Evolutionary conservation across 1,284 basidiomycete species (phyloP).

Genomic region (Ganoderma lingzhi): DNA sequence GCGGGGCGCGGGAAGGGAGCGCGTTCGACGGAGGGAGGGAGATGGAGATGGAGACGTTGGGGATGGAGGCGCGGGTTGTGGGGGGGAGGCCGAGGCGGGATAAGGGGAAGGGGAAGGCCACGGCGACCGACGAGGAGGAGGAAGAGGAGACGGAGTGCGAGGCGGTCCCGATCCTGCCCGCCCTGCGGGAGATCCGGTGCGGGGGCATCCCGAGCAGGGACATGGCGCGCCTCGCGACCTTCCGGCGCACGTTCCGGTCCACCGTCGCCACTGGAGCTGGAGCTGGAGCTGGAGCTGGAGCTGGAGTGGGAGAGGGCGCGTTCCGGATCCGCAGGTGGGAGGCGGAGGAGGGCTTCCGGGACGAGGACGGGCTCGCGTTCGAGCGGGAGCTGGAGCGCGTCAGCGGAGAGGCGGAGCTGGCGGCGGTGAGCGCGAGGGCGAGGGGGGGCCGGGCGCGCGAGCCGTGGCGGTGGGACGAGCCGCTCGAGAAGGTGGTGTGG

Average conservation of each 20-base stretch:
- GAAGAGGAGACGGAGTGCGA: neutral
- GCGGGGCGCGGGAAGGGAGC: neutral
- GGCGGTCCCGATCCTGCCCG: constrained; percentile 35
- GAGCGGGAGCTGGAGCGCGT: constrained; percentile 28
- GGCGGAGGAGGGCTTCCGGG: constrained; percentile 35
- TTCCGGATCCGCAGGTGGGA: constrained; percentile 33
- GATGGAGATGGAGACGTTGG: neutral
- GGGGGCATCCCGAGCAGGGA: constrained; percentile 32
- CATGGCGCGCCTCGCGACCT: constrained; percentile 32
- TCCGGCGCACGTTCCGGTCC: constrained; percentile 25
- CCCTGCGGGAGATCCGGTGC: constrained; percentile 35
- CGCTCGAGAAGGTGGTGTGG: constrained; percentile 35
- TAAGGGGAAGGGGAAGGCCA: constrained; percentile 21
- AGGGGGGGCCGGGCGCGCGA: constrained; percentile 20
- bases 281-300: neutral
- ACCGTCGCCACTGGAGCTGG: neutral
- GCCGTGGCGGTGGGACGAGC: constrained; percentile 35
- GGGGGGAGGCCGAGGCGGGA: constrained; percentile 6
- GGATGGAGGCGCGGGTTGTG: neutral
- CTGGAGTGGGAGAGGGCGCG: neutral
- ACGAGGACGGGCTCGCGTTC: constrained; percentile 33
- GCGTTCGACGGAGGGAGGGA: too few relatives aligned
- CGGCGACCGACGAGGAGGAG: neutral
- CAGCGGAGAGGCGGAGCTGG: constrained; percentile 17
- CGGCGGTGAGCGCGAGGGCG: constrained; percentile 12